Base-by-base conservation (phyloP, 805 yeast species). In the Ogataea zsoltii region DNA sequence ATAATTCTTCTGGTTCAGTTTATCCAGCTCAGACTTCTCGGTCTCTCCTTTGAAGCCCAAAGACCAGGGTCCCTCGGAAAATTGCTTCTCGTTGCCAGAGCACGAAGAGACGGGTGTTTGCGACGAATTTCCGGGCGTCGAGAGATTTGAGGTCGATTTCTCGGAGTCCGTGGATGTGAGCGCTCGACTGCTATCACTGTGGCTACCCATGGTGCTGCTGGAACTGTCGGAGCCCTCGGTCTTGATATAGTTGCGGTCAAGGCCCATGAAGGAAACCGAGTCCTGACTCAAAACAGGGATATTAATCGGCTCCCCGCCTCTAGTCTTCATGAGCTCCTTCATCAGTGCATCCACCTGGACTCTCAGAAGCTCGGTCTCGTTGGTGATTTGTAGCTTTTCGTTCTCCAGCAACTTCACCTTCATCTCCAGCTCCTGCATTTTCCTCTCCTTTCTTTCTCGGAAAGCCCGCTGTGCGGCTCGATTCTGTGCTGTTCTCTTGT, bases 381-480 rank as follows among this genome's bases (percentile, higher is more conserved):
- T 76, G 18, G 75, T 73, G 41, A 85, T 85, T 51, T 80, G 79
- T 45, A 80, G 68, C 47, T 84, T 83, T 54, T 83, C 86, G 51
- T 77, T 76, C 64, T 94, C 97, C 54, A 92, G 74, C 53, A 70
- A 65, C 41, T 74, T 67, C 12, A 92, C 96, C 55, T 87, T 83
- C 38, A 81, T 82, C 62, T 91, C 97, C 50, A 92, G 73, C 53
- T 89, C 96, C 60, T 81, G 79, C 82, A 94, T 78, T 60, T 87
- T 88, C 41, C 75, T 76, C 65, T 92, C 98, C 65, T 92, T 92
- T 49, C 98, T 79, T 67, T 94, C 98, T 46, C 98, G 75, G 68
- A 89, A 92, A 6, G 98, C 98, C 44, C 98, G 75, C 68, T 94
- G 99, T n/a, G 98, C 98, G 3, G 97, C 97, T 58, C 98, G 77